Evolutionary conservation across 1,284 basidiomycete genomes (phyloP), one percentile per base, ranked within the genome.

Genomic region (Cutaneotrichosporon cavernicola): DNA sequence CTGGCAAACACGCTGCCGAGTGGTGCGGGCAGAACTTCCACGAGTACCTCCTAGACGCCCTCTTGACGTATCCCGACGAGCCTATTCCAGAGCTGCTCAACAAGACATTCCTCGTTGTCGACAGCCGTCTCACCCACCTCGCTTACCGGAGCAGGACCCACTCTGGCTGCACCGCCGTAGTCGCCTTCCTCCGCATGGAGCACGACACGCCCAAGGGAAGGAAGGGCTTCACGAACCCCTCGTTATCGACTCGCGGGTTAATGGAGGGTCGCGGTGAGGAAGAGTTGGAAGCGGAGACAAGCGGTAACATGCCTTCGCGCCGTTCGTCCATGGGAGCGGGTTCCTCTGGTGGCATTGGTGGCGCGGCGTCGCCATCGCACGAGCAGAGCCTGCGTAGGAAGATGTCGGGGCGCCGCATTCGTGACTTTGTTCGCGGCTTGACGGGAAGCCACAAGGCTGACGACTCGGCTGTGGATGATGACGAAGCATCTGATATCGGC

Each of bases 11-110:
- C 75, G 93, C 96, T 22, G 97, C 97, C 22, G 97, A 99, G 78
- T 99, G 95, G 95, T 99, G 97, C 80, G 95, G 96, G 30, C 85
- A 87, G 72, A 89, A 99, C 80, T 98, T 99, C 81, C 94, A 98
- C 77, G 87, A 94, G 75, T 81, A 80, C 67, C 77, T 83, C 18
- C 76, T 82, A 47, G 78, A 82, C 56, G 80, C 80, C 4, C 68
- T 82, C n/a, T 65, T 81, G 46, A 67, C 72, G 21, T 66, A 70
- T 14, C 75, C 75, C 43, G 70, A 68, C 80, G 69, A 82, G 46
- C 82, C 86, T 11, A 87, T 99, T 58, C 95, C 95, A 2, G 95
- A 97, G 73, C 77, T 95, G 56, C 86, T 99, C 66, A 98, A 99
- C 77, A 83, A 89, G 72, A 93, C 95, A 1, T 99, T 97, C 83